Base-by-base conservation (phyloP, 1,284 basidiomycete species). In the Uromyces viciae-fabae region DNA sequence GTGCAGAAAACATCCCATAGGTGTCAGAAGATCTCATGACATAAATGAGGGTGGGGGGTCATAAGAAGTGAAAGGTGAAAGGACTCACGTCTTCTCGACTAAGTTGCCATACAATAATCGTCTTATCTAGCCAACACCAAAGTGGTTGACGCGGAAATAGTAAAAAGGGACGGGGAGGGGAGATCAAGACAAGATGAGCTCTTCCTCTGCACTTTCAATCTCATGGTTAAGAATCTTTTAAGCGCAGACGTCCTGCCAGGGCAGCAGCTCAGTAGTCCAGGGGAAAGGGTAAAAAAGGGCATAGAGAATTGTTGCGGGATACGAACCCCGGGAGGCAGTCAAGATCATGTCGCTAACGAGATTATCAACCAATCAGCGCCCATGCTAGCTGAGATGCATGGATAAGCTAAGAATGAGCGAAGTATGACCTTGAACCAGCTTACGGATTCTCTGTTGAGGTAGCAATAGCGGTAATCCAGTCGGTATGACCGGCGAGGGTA, bases 81-180 rank as follows among this genome's bases (percentile, higher is more conserved):
- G 46, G 22, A 78, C 82, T 43, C 38, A 84, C 83, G 82, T 99
- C 96, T 84, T 97, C 94, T 84, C 97, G 94, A 84, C 95, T 96
- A 86, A 99, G 90, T 87, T 95, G 93, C 97, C 97, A 99, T 87
- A 98, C 95, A 86, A 99, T 98, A 90, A 99, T 94, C 83, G 95
- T 98, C 91, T 98, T 98, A 92, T 99, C 97, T 82, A 66, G 19
- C 69, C 33, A 74, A 11, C 33, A n/a, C 54, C 72, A 60, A 42
- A n/a, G n/a, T 1, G 72, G 38, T 31, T 31, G 38, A 33, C 28
- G 56, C 14, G 36, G 31, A 62, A 43, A 68, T 1, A 68, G 22
- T n/a, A n/a, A 64, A 64, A 60, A 19, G 25, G 40, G 36, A 7
- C 42, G 14, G 22, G 36, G 69, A 28, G 31, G 25, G 33, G 28